These are phyloP conservation scores for Acer yangbiense DNA, from an alignment of 345 rosid species.

Conservation along the genomic window DNA sequence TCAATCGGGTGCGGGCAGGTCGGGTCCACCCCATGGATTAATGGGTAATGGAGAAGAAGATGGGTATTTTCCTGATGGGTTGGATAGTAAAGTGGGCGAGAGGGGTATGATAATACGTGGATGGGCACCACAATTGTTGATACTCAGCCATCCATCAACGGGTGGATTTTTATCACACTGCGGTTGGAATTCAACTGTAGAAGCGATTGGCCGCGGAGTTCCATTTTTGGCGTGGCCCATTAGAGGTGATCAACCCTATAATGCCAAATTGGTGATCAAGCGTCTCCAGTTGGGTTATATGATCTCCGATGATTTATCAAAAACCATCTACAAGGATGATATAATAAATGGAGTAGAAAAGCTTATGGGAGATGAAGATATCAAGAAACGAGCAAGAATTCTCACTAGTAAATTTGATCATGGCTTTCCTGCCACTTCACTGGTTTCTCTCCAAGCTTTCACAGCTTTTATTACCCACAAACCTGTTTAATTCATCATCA, in stretches of 20 bases:
- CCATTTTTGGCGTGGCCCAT: slow-evolving; percentile 44
- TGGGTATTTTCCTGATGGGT: slow-evolving; percentile 22
- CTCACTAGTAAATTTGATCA: slow-evolving; percentile 22
- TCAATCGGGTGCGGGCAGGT: slow-evolving; percentile 20
- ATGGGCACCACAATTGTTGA: slow-evolving; percentile 48
- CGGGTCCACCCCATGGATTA: slow-evolving; percentile 15
- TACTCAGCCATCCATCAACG: slow-evolving; percentile 41
- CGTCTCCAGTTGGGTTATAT: slow-evolving; percentile 24
- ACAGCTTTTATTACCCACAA: slow-evolving; percentile 11
- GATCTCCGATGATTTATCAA: slow-evolving; percentile 29
- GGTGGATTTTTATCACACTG: slow-evolving; percentile 49
- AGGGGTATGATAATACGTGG: slow-evolving; percentile 44
- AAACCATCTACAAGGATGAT: slow-evolving; percentile 18
- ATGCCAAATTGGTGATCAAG: slow-evolving; percentile 36
- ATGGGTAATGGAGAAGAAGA: slow-evolving; percentile 3
- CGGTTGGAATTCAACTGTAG: slow-evolving; percentile 51
- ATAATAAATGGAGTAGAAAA: slow-evolving; percentile 37
- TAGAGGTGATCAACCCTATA: slow-evolving; percentile 38
- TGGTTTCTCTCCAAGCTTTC: slow-evolving; percentile 32
- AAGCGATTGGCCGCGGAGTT: slow-evolving; percentile 36
- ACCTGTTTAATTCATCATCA: background rate
- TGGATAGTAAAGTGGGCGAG: slow-evolving; percentile 26
- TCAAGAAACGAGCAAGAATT: slow-evolving; percentile 21
- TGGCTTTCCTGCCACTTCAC: slow-evolving; percentile 34
- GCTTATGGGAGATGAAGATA: slow-evolving; percentile 41